Percentiles rank a stretch among this genome's conserved stretches.
Conservation (phyloP, 2,329 filamentous ascomycete species). For the Lithohypha guttulata region DNA sequence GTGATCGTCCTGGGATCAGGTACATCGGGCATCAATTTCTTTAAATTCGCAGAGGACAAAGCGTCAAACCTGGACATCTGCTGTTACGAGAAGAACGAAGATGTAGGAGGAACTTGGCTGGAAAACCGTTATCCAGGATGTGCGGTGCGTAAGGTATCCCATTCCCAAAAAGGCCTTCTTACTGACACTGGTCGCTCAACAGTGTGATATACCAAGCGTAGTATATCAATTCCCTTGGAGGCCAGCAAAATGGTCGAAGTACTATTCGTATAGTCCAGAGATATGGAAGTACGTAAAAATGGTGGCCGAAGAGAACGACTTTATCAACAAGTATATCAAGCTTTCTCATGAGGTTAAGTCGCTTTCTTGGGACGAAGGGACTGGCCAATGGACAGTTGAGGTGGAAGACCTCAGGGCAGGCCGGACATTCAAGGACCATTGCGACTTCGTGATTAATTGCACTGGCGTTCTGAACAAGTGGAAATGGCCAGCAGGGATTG, state of each 20-base stretch:
- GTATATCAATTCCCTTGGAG: slow-evolving; percentile 27
- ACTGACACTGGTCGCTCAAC: too few species aligned
- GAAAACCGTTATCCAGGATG: slow-evolving; percentile 34
- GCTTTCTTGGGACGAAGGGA: slow-evolving; percentile 31
- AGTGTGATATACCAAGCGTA: slow-evolving; percentile 60
- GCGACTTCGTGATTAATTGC: slow-evolving; percentile 30
- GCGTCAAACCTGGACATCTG: slow-evolving; percentile 27
- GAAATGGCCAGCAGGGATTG: slow-evolving; percentile 26
- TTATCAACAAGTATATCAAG: slow-evolving; percentile 29
- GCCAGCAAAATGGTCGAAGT: slow-evolving; percentile 33
- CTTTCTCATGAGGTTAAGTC: slow-evolving; percentile 28
- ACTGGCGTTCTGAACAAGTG: slow-evolving; percentile 21
- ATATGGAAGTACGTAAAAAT: slow-evolving; percentile 34
- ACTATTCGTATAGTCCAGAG: slow-evolving; percentile 32
- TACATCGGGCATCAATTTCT: slow-evolving; percentile 28
- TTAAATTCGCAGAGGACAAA: slow-evolving; percentile 33
- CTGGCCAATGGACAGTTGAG: slow-evolving; percentile 20
- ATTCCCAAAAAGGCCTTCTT: too few species aligned
- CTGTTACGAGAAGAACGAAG: slow-evolving; percentile 34
- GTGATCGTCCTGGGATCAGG: slow-evolving; percentile 22
- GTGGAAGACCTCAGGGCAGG: slow-evolving; percentile 26
- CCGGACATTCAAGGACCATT: slow-evolving; percentile 20
- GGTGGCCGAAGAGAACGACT: slow-evolving; percentile 30
- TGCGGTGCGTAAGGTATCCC: too few species aligned
- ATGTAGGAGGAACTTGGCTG: slow-evolving; percentile 34